Conservation (phyloP, 768 basidiomycete genomes). For the Vararia minispora region DNA sequence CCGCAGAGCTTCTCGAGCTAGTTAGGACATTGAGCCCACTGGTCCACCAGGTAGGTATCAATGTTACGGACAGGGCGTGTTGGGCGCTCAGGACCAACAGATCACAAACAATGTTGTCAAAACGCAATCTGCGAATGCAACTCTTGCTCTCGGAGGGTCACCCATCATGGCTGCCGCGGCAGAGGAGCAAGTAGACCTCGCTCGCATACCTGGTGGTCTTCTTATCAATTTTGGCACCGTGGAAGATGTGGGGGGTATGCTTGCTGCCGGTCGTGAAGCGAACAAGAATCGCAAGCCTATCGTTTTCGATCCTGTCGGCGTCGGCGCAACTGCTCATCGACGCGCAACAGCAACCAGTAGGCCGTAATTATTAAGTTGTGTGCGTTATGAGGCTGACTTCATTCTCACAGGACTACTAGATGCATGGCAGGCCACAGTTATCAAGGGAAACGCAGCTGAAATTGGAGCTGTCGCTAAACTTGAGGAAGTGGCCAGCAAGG, state of each 20-base stretch:
- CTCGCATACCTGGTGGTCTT: conserved; percentile 51
- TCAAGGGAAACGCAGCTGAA: conserved; percentile 92
- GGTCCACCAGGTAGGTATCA: conserved; percentile 57
- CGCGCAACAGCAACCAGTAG: conserved; percentile 48
- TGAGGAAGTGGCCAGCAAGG: conserved; percentile 60
- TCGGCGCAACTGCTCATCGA: conserved; percentile 72
- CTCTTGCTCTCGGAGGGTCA: conserved; percentile 77
- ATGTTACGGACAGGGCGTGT: not conserved
- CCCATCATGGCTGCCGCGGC: conserved; percentile 91
- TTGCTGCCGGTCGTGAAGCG: conserved; percentile 56
- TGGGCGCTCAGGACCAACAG: conserved; percentile 34
- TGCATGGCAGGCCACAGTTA: conserved; percentile 77
- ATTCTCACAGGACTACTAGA: conserved; percentile 59
- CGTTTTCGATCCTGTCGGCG: conserved; percentile 87
- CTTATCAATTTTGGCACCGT: conserved; percentile 86
- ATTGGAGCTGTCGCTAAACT: conserved; percentile 72
- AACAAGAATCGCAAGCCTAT: conserved; percentile 65
- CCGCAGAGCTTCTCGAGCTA: conserved; percentile 35
- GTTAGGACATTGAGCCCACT: conserved; percentile 52
- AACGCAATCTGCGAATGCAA: conserved; percentile 85
- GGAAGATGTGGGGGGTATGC: conserved; percentile 59
- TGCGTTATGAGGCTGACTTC: no score
- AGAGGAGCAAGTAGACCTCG: conserved; percentile 73
- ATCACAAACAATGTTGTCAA: conserved; percentile 86
- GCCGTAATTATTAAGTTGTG: no score